A percentile compares a stretch with the other conserved stretches of the same genome.
phyloP scores from a whole-genome alignment of 352 stramenopile genomes.

The Phytophthora uliginosa region DNA sequence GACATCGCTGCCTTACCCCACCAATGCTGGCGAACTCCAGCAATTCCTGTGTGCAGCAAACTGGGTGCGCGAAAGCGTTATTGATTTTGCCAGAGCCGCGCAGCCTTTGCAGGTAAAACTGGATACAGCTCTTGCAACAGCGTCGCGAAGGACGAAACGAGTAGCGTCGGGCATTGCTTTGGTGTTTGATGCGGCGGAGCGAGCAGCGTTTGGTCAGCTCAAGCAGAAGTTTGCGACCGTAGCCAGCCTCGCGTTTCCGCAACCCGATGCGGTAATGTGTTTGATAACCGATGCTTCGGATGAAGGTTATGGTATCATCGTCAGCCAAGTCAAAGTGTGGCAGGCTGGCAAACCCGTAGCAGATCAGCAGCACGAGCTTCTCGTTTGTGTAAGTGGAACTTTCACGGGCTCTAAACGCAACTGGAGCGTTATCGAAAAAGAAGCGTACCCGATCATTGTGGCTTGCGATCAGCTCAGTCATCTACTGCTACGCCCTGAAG shows the following conservation, averaged over 20 bases:
- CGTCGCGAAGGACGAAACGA: neutral
- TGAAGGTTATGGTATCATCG: conserved; percentile 5
- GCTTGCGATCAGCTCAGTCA: conserved; percentile 10
- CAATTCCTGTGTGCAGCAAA: conserved; percentile 12
- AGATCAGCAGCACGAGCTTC: conserved; percentile 2
- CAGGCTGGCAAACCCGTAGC: neutral
- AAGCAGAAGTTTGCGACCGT: neutral
- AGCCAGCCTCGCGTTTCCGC: neutral
- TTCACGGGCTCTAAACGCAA: neutral
- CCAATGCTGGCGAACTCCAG: conserved; percentile 1
- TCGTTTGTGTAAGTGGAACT: conserved; percentile 7
- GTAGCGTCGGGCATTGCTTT: conserved; percentile 4
- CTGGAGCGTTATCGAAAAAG: conserved; percentile 8
- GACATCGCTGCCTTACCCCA: neutral
- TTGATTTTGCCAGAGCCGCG: neutral
- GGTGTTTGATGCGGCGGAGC: neutral
- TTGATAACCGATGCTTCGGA: conserved; percentile 7
- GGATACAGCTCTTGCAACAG: conserved; percentile 3
- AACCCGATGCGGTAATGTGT: neutral
- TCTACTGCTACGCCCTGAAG: neutral
- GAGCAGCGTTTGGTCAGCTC: neutral
- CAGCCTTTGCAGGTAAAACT: neutral
- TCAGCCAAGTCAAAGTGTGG: conserved; percentile 1
- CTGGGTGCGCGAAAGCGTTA: too few relatives aligned
- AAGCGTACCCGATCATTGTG: conserved; percentile 1